Base-by-base conservation (phyloP, 768 basidiomycete genomes). In the Gymnopilus dilepis region DNA sequence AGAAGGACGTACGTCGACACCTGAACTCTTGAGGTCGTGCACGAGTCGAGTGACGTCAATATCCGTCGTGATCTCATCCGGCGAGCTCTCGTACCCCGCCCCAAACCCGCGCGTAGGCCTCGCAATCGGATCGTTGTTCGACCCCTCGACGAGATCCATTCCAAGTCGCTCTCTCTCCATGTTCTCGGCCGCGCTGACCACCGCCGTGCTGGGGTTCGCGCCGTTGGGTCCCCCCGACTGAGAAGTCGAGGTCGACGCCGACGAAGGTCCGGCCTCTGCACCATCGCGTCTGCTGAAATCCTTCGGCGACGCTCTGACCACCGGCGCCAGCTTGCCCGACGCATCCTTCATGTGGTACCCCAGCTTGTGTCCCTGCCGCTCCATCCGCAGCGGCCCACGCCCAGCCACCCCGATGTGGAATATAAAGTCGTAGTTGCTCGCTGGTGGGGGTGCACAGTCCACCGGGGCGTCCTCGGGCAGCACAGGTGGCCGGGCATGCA, bases 301-400 rank as follows among this genome's bases (percentile, higher is more conserved):
- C 57, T 79, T 78, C 19, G 77, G 76, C 8, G 73, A 73, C 26
- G 79, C 74, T 34, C 78, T 76, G 38, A 80, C 78, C 15, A 79
- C 68, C 28, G 88, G 83, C 0, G 89, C 87, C 53, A 84, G 80
- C 61, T 82, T 80, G 7, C 84, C 85, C 4, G 78, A 77, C 8
- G 83, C 86, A 64, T 90, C 89, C 69, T 86, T 87, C 84, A 87
- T 87, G 45, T 83, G 78, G 70, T 90, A 91, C 6, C 88, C 87
- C 19, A 84, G 75, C 68, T 89, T 89, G 70, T 91, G 89, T 0
- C 83, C 82, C n/a, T 82, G 68, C 63, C 83, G 79, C 70, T 91
- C 89, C 79, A 91, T 81, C 21, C 86, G 78, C 56, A 90, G 67
- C 0, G 84, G 81, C 0, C 89, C 89, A 12, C 86, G 80, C 15